Base-by-base conservation (phyloP, 129 eudicot species). In the Apium graveolens region DNA sequence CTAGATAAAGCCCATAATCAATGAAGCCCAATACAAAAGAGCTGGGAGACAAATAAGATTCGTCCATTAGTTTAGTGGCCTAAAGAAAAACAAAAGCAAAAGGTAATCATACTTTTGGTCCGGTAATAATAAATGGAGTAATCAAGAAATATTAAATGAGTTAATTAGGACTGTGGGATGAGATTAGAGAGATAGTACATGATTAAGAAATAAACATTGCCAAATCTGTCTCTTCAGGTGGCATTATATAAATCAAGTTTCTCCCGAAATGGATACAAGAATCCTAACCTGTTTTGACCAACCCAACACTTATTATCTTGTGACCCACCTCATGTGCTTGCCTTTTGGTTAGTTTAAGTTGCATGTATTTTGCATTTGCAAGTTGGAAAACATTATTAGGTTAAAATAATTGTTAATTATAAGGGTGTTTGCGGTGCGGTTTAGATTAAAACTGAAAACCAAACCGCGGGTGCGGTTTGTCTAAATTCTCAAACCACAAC, bases 221-320 rank as follows among this genome's bases (percentile, higher is more conserved):
- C 74, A 38, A 38, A 71, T 72, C 72, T 72, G 78, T 72, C 78
- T 72, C 71, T 35, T 46, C 0, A 38, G 27, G 16, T 16, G 57
- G 18, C 41, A n/a, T 57, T 57, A 41, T 51, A 80, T 24, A 80
- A 37, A 72, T 38, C 42, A 26, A 55, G 32, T 71, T 79, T 79
- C 72, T 35, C 78, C 82, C 55, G 27, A 80, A 53, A 80, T 9
- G 42, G 82, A 43, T 39, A 79, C 13, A 4, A 11, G 31, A 60
- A 77, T 26, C 53, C 18, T 44, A 5, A 18, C 60, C 60, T 53
- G 7, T 49, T 79, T 80, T 80, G 78, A 72, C 78, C 82, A 51
- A 0, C 1, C 29, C 66, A 24, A 57, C 31, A 24, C 31, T n/a
- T 7, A 8, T 20, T 55, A 55, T 55, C 3, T 57, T 57, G 66